Evolutionary conservation across 2,329 filamentous ascomycete genomes (phyloP), one percentile per base, ranked within the genome.

Genomic region (Furcasterigmium furcatum): DNA sequence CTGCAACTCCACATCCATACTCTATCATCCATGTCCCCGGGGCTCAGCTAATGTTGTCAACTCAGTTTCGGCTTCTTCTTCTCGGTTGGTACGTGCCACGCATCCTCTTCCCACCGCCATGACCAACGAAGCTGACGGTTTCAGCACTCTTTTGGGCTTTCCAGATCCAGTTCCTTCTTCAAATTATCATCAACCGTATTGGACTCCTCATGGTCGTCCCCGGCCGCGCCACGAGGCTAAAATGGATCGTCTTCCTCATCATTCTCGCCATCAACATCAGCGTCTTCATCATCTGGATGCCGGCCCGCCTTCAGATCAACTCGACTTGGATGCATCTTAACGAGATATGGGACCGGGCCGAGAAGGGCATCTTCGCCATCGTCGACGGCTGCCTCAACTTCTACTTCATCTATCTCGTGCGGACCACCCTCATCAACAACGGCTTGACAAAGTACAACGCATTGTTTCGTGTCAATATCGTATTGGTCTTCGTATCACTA

Each of bases 271-370:
- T 77, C 52, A 78, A 78, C 46, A 65, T 78, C 41, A 67, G 67
- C 1, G 73, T 77, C 8, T 75, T 71, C 47, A 68, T 63, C 41
- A 73, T 77, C 39, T 77, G 74, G 74, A 70, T 77, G 25, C 74
- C 74, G 1, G 64, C 71, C 12, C 67, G 72, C 4, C 59, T 74
- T n/a, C 64, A 71, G 44, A 60, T 70, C 39, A 66, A 53, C 25
- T 25, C 62, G 5, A 61, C 49, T 3, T 76, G 65, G 36, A 62
- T 73, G 34, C 47, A 58, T 19, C 58, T 76, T 46, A 78, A 77
- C 52, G 52, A 66, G 1, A 55, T 74, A 24, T 78, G 73, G 72
- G 75, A 78, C 36, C 70, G 74, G 13, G 59, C 66, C 38, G 71
- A 75, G 44, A 78, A 77, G 51, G 63, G 61, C 3, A 60, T 77